These are phyloP conservation scores for Fraxinus platypoda DNA, from an alignment of 305 asterid species.

Conservation along the genomic window DNA sequence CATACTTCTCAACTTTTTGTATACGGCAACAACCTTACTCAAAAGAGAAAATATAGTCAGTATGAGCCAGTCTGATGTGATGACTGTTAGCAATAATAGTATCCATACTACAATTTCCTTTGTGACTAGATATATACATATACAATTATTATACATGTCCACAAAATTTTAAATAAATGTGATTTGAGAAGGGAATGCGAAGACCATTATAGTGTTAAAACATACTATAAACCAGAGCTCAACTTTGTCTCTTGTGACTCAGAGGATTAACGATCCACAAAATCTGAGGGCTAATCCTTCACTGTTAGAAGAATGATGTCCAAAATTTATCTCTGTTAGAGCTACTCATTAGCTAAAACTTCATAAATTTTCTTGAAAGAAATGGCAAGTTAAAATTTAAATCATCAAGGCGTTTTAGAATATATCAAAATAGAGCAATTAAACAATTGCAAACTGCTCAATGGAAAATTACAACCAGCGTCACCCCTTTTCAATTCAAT, in stretches of 20 bases:
- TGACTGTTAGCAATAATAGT: not conserved
- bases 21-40: conserved; percentile 22
- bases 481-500: no score
- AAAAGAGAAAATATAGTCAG: not conserved
- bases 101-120: not conserved
- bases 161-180: not conserved
- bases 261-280: not conserved
- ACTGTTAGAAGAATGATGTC: not conserved
- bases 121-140: not conserved
- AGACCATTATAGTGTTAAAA: no score
- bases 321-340: not conserved
- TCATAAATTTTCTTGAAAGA: not conserved
- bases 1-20: not conserved
- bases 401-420: not conserved
- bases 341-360: not conserved
- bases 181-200: not conserved
- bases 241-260: not conserved
- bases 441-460: not conserved
- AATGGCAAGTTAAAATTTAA: not conserved
- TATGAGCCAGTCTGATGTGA: not conserved
- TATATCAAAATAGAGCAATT: not conserved
- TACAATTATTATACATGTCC: not conserved
- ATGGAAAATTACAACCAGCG: not conserved
- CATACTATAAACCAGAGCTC: not conserved
- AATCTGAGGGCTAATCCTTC: not conserved